Evolutionary conservation across 768 basidiomycete genomes (phyloP), one percentile per base, ranked within the genome.

Genomic region (Clathrus columnatus): DNA sequence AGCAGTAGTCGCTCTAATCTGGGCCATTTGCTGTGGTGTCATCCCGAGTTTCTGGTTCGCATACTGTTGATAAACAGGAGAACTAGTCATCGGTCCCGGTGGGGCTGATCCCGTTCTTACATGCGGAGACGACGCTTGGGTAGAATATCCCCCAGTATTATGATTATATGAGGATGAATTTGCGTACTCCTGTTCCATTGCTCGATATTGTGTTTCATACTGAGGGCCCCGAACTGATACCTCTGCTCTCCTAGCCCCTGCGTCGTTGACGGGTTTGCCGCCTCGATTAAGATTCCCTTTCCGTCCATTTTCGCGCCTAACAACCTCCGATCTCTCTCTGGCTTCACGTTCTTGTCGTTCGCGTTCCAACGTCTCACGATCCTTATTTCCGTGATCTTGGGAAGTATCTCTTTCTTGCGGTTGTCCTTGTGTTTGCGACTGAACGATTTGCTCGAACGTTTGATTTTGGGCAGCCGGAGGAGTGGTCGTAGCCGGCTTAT

Each of bases 141-240:
- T 27, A 30, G 44, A 21, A 24, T 44, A 28, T 28, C 44, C 42
- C n/a, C 54, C 50, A 56, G 14, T n/a, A 36, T 36, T 36, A 8
- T 14, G n/a, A 11, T 36, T 32, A 14, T 32, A 32, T 14, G 30
- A 32, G 6, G 30, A 14, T n/a, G 36, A 36, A 36, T 60, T 53
- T 21, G 75, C 75, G 60, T 89, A 88, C 65, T 95, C 91, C 62
- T 93, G 86, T 67, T 93, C 89, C 79, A 97, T 91, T 49, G 85
- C 88, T 21, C 87, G 83, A 67, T 91, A 87, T 67, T 97, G 94
- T 80, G 89, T 85, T 64, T 95, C 94, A 65, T 95, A 97, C 63
- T 91, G 87, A 36, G 94, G 91, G 4, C 88, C 83, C 59, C 84
- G 83, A 52, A 97, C 80, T 7, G 92, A 85, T 72, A 82, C 91